Base-by-base conservation (phyloP, 139 green algal species). In the Trebouxia sp. region DNA sequence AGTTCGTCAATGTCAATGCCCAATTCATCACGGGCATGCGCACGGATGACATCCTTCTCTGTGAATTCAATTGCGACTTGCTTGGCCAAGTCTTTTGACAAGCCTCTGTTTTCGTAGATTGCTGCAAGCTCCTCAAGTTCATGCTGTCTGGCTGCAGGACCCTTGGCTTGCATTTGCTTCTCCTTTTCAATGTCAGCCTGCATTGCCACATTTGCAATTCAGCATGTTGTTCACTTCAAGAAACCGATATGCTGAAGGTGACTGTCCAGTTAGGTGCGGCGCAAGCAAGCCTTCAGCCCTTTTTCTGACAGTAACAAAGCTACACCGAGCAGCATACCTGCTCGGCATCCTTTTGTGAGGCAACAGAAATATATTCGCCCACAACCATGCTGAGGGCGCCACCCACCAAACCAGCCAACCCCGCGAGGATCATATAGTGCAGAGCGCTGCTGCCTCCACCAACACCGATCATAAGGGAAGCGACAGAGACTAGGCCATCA, bases 1-100 rank as follows among this genome's bases (percentile, higher is more conserved):
- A 97, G 80, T 22, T 96, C 88, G 72, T 98, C 94, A 8, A 98
- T 66, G 80, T 98, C 94, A 48, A 98, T 98, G 70, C 94, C 94
- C 67, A 98, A 87, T 65, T 85, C 80, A 50, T 84, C 80, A 4
- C 72, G 80, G 5, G 93, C 94, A 72, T 98, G 94, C 0, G 94
- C 90, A 0, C 90, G 79, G 26, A 98, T 84, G 1, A 95, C 91
- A 65, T 98, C 93, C 39, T 91, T 86, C 17, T 89, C 88, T 15
- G 89, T 92, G 3, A 95, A 83, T 24, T 82, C 81, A 17, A 79
- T 70, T 22, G 88, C 87, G 65, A 91, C 87, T 67, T 88, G 79
- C 22, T 75, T 74, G 0, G 94, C 94, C 47, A 97, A 82, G 7
- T 87, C 47, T 32, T 82, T 69, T 9, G 80, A 83, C 41, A 97